Evolutionary conservation across 164 flowering plant species (phyloP).

Genomic region (Stephania japonica): DNA sequence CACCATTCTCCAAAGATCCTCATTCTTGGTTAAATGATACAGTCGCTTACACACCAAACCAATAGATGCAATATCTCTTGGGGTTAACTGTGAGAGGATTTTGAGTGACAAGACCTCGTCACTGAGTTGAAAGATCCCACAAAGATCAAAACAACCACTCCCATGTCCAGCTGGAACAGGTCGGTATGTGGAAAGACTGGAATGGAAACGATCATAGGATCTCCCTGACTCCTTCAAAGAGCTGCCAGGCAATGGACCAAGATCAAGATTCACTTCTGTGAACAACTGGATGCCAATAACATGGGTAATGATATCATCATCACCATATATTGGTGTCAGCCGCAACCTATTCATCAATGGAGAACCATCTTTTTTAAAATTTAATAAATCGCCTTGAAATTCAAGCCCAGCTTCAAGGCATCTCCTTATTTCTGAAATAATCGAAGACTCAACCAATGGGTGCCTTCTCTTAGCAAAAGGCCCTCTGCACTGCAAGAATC

Average conservation of each 20-base stretch:
- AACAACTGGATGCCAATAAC: conserved; percentile 85
- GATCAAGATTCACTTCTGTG: conserved; percentile 67
- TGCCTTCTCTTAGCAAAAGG: conserved; percentile 96
- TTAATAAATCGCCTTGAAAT: conserved; percentile 78
- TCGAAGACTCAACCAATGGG: conserved; percentile 70
- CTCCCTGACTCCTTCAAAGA: conserved; percentile 41
- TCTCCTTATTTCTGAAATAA: conserved; percentile 72
- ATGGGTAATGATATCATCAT: conserved; percentile 73
- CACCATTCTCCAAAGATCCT: conserved; percentile 92
- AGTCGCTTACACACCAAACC: conserved; percentile 70
- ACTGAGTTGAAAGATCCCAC: conserved; percentile 69
- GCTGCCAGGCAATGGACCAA: conserved; percentile 65
- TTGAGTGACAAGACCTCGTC: conserved; percentile 73
- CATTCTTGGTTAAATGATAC: conserved; percentile 63
- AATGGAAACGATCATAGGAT: conserved; percentile 37
- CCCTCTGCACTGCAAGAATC: conserved; percentile 87
- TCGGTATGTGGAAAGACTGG: conserved; percentile 35
- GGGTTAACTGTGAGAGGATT: conserved; percentile 65
- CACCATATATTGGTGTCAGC: conserved; percentile 74
- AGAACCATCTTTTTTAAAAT: conserved; percentile 87
- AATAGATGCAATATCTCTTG: conserved; percentile 87
- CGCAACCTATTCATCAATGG: conserved; percentile 79
- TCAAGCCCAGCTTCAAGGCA: conserved; percentile 80
- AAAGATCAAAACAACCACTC: conserved; percentile 47
- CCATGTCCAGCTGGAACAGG: conserved; percentile 36